phyloP scores from a whole-genome alignment of 345 rosid species.

The Sonneratia caseolaris region DNA sequence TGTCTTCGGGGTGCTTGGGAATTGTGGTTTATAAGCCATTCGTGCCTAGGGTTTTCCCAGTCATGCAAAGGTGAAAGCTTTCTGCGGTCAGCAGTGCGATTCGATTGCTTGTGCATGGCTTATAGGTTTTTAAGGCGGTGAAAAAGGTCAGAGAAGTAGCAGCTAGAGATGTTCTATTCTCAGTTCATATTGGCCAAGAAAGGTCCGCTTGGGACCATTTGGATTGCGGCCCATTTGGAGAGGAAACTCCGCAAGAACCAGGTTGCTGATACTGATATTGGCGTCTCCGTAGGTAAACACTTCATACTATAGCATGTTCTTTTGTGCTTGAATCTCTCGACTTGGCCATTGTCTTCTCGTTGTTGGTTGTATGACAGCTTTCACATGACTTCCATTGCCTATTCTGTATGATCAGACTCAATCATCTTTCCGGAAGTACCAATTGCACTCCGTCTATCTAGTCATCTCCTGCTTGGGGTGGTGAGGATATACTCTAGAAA shows the following conservation, averaged over 20 bases:
- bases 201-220: constrained; percentile 98
- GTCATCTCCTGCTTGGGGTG: constrained; percentile 98
- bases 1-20: not conserved
- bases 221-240: constrained; percentile 99
- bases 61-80: not conserved
- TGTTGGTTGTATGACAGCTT: not conserved
- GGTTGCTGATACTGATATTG: constrained; percentile 98
- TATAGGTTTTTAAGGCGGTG: not conserved
- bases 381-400: not conserved
- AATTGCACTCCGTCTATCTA: constrained; percentile 83
- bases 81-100: not conserved
- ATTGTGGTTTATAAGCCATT: not conserved
- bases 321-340: not conserved
- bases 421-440: constrained; percentile 96
- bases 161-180: constrained; percentile 77
- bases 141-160: not conserved
- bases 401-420: constrained; percentile 44
- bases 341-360: not conserved
- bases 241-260: constrained; percentile 99
- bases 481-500: constrained; percentile 97
- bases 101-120: not conserved
- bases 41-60: not conserved
- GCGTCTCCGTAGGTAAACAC: constrained; percentile 78
- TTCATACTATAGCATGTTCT: not conserved
- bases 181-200: constrained; percentile 99